Conservation (phyloP, 768 basidiomycete genomes). For the Amanita molliuscula region DNA sequence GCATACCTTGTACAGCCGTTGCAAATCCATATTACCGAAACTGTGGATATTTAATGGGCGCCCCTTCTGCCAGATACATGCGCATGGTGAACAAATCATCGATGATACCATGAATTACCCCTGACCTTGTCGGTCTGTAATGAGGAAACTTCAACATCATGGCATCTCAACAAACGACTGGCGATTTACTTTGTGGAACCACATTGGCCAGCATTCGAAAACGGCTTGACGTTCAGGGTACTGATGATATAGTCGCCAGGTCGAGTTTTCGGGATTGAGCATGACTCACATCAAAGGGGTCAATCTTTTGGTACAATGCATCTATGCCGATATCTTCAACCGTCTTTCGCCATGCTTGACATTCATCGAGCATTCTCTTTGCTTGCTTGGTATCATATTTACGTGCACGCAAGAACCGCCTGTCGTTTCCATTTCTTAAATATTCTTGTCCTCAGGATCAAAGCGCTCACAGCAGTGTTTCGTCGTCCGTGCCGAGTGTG, state of each 20-base stretch:
- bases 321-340: constrained; percentile 60
- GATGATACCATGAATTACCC: not conserved
- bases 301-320: constrained; percentile 46
- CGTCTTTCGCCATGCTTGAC: constrained; percentile 58
- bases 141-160: not conserved
- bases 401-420: constrained; percentile 71
- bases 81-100: not conserved
- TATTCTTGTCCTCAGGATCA: not conserved
- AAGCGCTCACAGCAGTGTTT: constrained; percentile 44
- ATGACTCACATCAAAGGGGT: constrained; percentile 58
- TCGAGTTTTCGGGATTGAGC: not conserved
- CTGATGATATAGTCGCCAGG: constrained; percentile 20
- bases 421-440: constrained; percentile 14
- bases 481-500: constrained; percentile 47
- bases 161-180: not conserved
- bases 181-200: constrained; percentile 55
- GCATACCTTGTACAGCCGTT: constrained; percentile 44
- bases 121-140: constrained; percentile 59
- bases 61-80: constrained; percentile 37
- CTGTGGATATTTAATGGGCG: constrained; percentile 62
- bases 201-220: constrained; percentile 72
- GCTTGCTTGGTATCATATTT: constrained; percentile 49
- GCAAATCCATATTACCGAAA: constrained; percentile 49
- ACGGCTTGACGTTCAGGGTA: constrained; percentile 61
- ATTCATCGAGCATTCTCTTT: constrained; percentile 56